A percentile compares a stretch with the other conserved stretches of the same genome.
These are phyloP conservation scores for Scopulariopsis brevicaulis DNA, from an alignment of 2,329 filamentous ascomycete species.

Conservation along the genomic window DNA sequence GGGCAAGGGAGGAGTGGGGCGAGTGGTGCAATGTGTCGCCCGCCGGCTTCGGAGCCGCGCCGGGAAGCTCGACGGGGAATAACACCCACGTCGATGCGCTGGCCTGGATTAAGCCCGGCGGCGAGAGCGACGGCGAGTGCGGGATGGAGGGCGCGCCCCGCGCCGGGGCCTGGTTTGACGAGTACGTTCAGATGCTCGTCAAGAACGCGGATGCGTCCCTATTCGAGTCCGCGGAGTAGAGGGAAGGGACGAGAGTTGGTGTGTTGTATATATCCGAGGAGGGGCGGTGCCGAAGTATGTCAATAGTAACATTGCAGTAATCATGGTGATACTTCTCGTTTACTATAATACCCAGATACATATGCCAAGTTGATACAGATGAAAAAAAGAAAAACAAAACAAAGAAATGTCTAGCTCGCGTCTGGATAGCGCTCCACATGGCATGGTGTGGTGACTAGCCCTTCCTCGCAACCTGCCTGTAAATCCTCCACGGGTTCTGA, in stretches of 20 bases:
- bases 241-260: neutral
- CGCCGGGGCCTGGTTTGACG: conserved; percentile 28
- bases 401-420: no score
- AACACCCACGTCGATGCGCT: conserved; percentile 26
- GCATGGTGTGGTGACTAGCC: neutral
- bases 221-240: neutral
- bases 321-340: no score
- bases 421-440: neutral
- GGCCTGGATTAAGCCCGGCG: conserved; percentile 32
- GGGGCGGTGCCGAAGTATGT: no score
- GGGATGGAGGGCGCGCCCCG: conserved; percentile 22
- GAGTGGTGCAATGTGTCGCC: conserved; percentile 31
- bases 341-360: no score
- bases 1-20: conserved; percentile 24
- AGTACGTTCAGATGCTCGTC: conserved; percentile 26
- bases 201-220: conserved; percentile 20
- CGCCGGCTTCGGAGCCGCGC: conserved; percentile 24
- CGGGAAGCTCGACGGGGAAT: conserved; percentile 18
- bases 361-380: no score
- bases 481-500: neutral
- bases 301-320: no score
- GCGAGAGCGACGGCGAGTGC: conserved; percentile 29
- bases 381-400: no score
- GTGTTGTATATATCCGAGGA: neutral
- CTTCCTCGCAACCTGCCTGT: neutral